These are phyloP conservation scores for Pichia inconspicua DNA, from an alignment of 1,139 yeast species.

Conservation along the genomic window DNA sequence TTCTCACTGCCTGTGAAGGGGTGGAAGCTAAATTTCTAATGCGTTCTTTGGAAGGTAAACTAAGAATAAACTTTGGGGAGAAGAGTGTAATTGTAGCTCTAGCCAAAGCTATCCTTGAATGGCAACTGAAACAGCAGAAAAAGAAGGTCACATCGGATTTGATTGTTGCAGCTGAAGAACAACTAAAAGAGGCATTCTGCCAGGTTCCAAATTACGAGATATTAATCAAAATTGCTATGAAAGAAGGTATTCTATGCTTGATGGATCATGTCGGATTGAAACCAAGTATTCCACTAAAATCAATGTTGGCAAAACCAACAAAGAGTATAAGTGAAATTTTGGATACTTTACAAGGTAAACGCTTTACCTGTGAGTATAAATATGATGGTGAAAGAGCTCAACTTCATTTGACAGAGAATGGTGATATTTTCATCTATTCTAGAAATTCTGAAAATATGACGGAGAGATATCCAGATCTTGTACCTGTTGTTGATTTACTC, in stretches of 20 bases:
- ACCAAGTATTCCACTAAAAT: conserved; percentile 93
- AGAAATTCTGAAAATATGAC: conserved; percentile 98
- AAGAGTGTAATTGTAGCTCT: conserved; percentile 79
- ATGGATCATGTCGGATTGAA: conserved; percentile 64
- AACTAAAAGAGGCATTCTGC: conserved; percentile 76
- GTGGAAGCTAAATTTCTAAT: conserved; percentile 85
- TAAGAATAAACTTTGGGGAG: conserved; percentile 90
- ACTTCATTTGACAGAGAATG: conserved; percentile 66
- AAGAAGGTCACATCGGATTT: conserved; percentile 31
- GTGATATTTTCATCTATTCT: conserved; percentile 71
- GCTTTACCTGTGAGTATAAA: conserved; percentile 91
- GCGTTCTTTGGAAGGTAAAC: conserved; percentile 84
- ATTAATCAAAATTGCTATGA: conserved; percentile 56
- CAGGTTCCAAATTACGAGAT: conserved; percentile 88
- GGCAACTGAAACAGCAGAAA: conserved; percentile 34
- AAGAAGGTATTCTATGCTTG: conserved; percentile 59
- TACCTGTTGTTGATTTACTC: conserved; percentile 59
- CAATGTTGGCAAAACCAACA: conserved; percentile 98
- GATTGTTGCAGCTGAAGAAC: conserved; percentile 60
- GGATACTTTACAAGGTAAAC: conserved; percentile 77
- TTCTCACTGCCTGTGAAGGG: conserved; percentile 84
- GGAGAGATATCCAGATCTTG: conserved; percentile 85
- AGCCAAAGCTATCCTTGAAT: conserved; percentile 71
- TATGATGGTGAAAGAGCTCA: conserved; percentile 99
- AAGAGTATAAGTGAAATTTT: conserved; percentile 84